Evolutionary conservation across 2,329 filamentous ascomycete species (phyloP).

Genomic region (Talaromyces piceae): DNA sequence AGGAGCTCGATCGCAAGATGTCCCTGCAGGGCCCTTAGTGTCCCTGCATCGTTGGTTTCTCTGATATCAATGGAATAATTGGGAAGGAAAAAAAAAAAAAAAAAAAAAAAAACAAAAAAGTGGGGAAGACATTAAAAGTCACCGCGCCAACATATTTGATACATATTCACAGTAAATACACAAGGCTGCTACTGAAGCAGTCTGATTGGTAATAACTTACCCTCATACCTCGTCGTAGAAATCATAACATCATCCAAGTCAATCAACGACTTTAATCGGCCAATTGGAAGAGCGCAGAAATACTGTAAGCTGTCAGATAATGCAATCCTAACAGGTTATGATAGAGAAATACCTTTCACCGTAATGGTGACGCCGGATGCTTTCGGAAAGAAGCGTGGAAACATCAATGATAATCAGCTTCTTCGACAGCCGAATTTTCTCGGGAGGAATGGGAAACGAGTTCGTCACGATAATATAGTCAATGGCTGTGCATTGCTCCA

Average conservation of each 20-base stretch:
- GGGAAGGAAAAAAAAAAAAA: slow-evolving; percentile 9
- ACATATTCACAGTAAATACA: slow-evolving; percentile 1
- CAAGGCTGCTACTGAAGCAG: not conserved
- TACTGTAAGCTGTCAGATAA: slow-evolving; percentile 26
- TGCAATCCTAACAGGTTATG: not conserved
- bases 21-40: slow-evolving; percentile 63
- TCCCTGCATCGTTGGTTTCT: slow-evolving; percentile 61
- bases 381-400: slow-evolving; percentile 79
- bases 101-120: slow-evolving; percentile 10
- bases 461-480: slow-evolving; percentile 93
- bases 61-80: not conserved
- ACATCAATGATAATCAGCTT: slow-evolving; percentile 89
- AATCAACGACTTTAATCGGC: slow-evolving; percentile 36
- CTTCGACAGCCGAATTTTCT: slow-evolving; percentile 60
- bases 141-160: not conserved
- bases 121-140: too few relatives aligned
- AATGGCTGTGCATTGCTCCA: slow-evolving; percentile 89
- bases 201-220: not conserved
- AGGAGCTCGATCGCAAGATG: slow-evolving; percentile 42
- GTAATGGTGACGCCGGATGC: slow-evolving; percentile 92
- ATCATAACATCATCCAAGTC: slow-evolving; percentile 7
- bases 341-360: slow-evolving; percentile 62
- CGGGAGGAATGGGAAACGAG: slow-evolving; percentile 81
- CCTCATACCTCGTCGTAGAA: slow-evolving; percentile 4
- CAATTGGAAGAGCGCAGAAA: slow-evolving; percentile 56